These are phyloP conservation scores for Nitzschia sp. DNA, from an alignment of 108 stramenopile species.

Conservation along the genomic window DNA sequence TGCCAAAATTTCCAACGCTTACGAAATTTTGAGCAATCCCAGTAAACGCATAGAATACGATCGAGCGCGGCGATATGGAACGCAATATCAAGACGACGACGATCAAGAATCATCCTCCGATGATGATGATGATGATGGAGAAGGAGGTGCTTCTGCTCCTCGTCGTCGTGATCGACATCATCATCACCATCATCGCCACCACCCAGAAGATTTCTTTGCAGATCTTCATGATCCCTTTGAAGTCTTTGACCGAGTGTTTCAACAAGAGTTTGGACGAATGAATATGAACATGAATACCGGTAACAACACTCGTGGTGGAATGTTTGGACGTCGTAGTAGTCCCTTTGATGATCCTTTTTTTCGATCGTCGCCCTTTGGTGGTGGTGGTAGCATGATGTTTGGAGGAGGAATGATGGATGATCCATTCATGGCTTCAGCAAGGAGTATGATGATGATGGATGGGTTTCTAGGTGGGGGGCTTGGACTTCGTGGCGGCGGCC, in stretches of 20 bases:
- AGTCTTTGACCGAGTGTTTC: constrained; percentile 51
- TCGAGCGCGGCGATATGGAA: neutral
- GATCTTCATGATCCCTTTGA: constrained; percentile 62
- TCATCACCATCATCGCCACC: neutral
- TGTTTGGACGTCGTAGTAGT: neutral
- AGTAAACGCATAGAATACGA: constrained; percentile 74
- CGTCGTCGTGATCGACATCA: neutral
- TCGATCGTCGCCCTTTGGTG: constrained; percentile 54
- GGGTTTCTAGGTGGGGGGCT: neutral
- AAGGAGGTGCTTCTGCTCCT: neutral
- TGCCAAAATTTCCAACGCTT: constrained; percentile 74
- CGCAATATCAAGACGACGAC: neutral
- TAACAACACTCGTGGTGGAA: neutral
- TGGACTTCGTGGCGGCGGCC: neutral
- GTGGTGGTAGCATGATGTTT: constrained; percentile 9
- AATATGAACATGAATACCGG: no score
- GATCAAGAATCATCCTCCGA: neutral
- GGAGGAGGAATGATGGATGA: constrained; percentile 12
- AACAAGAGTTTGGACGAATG: constrained; percentile 42
- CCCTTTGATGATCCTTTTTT: constrained; percentile 43
- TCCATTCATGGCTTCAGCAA: constrained; percentile 27
- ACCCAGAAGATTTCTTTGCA: neutral
- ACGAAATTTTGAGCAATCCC: constrained; percentile 84
- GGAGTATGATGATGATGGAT: neutral
- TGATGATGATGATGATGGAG: neutral